Percentiles rank a stretch among this genome's conserved stretches.
phyloP scores from a whole-genome alignment of 2,329 filamentous ascomycete genomes.

The Allantophomopsis lycopodina region DNA sequence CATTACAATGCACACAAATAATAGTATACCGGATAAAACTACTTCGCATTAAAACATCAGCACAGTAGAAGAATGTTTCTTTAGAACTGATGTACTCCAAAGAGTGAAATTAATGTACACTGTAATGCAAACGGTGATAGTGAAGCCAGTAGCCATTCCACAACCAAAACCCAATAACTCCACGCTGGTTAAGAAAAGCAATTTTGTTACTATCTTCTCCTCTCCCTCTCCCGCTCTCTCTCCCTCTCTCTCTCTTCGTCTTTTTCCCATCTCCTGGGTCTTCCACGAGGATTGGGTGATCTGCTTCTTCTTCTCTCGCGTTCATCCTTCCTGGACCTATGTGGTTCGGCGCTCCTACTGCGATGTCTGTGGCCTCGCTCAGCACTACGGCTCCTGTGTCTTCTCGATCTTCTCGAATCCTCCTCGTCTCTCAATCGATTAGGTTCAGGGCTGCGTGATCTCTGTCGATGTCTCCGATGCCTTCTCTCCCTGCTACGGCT shows the following conservation, averaged over 20 bases:
- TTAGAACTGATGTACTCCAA: no score
- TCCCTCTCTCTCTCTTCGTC: constrained; percentile 6
- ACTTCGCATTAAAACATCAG: no score
- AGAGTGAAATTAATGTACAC: no score
- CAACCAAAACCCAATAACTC: no score
- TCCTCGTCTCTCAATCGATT: constrained; percentile 10
- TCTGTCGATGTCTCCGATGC: constrained; percentile 16
- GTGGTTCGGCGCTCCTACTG: constrained; percentile 13
- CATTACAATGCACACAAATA: no score
- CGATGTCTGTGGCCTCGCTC: constrained; percentile 11
- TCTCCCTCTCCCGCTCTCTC: constrained; percentile 3
- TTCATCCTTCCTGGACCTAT: constrained; percentile 12
- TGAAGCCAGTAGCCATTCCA: no score
- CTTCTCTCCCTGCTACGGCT: constrained; percentile 13
- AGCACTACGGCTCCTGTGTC: constrained; percentile 14
- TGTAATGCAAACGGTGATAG: no score
- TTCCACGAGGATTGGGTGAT: constrained; percentile 5
- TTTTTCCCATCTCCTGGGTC: constrained; percentile 10
- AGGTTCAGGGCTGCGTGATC: constrained; percentile 13
- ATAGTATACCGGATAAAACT: no score
- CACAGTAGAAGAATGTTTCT: no score
- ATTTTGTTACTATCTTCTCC: constrained; percentile 1
- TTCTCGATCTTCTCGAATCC: constrained; percentile 3
- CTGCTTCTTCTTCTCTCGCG: constrained; percentile 7
- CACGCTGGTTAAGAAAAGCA: no score